A percentile compares a stretch with the other conserved stretches of the same genome.
Conservation (phyloP, 805 yeast species). For the Spathaspora hagerdaliae region DNA sequence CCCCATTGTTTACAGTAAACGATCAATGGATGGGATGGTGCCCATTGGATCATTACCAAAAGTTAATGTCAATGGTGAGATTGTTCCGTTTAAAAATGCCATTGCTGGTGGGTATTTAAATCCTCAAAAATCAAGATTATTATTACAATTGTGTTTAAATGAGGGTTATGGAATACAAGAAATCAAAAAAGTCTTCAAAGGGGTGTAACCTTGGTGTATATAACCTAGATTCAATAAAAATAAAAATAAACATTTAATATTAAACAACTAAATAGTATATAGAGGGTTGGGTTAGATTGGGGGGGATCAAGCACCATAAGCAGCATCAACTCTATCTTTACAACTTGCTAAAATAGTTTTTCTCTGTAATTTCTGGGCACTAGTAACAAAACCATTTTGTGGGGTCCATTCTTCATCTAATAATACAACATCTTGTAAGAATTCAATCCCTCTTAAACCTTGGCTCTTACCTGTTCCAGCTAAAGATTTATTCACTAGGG, state of each 20-base stretch:
- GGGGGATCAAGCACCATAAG: conserved; percentile 39
- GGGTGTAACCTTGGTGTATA: conserved; percentile 34
- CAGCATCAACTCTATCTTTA: conserved; percentile 60
- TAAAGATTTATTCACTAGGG: conserved; percentile 54
- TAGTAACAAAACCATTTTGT: conserved; percentile 86
- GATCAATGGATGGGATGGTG: conserved; percentile 70
- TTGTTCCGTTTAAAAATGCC: conserved; percentile 27
- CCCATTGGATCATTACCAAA: conserved; percentile 47
- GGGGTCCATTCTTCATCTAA: conserved; percentile 97
- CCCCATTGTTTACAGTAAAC: conserved; percentile 61
- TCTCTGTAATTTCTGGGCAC: conserved; percentile 96
- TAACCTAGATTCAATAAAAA: too few species aligned
- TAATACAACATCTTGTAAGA: conserved; percentile 72
- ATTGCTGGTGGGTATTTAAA: conserved; percentile 64
- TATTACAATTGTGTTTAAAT: conserved; percentile 53
- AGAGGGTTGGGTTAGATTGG: too few species aligned
- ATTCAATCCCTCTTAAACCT: conserved; percentile 83
- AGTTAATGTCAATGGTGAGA: conserved; percentile 12
- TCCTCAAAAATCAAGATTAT: conserved; percentile 60
- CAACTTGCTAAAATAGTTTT: conserved; percentile 75
- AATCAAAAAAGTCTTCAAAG: conserved; percentile 43
- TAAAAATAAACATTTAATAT: too few species aligned
- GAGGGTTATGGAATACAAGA: conserved; percentile 34
- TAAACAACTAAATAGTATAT: too few species aligned
- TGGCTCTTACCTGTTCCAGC: conserved; percentile 73